Conservation (phyloP, 2,329 filamentous ascomycete species). For the Claviceps sp. region DNA sequence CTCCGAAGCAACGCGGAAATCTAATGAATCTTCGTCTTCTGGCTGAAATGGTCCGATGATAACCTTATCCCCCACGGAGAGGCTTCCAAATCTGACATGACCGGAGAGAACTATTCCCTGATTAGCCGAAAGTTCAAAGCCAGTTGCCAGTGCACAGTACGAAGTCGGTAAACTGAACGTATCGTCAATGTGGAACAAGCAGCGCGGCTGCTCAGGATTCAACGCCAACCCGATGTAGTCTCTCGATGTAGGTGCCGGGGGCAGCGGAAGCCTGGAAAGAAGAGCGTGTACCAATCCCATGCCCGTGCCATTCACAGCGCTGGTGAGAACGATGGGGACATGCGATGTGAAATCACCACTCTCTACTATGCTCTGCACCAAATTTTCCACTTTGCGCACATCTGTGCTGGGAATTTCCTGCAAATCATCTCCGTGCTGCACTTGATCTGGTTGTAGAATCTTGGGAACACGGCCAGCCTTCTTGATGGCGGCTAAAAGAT, state of each 20-base stretch:
- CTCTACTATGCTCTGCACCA: conserved; percentile 37
- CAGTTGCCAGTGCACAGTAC: conserved; percentile 22
- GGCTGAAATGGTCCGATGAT: conserved; percentile 65
- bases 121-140: conserved; percentile 16
- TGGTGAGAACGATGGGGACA: conserved; percentile 80
- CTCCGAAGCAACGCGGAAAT: conserved; percentile 22
- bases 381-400: conserved; percentile 40
- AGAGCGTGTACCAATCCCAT: conserved; percentile 74
- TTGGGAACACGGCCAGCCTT: conserved; percentile 58
- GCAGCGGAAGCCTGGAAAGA: conserved; percentile 61
- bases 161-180: conserved; percentile 63
- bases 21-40: conserved; percentile 34
- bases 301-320: conserved; percentile 71
- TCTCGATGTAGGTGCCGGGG: conserved; percentile 36
- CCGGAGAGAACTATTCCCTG: conserved; percentile 70
- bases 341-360: conserved; percentile 30
- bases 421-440: conserved; percentile 38
- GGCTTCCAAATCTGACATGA: conserved; percentile 62
- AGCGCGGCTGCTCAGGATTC: conserved; percentile 46
- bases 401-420: conserved; percentile 43
- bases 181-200: conserved; percentile 83
- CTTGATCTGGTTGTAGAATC: conserved; percentile 49
- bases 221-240: conserved; percentile 41
- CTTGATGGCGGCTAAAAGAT: conserved; percentile 67
- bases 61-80: conserved; percentile 67